Base-by-base conservation (phyloP, 768 basidiomycete species). In the Cystofilobasidium bisporidii region DNA sequence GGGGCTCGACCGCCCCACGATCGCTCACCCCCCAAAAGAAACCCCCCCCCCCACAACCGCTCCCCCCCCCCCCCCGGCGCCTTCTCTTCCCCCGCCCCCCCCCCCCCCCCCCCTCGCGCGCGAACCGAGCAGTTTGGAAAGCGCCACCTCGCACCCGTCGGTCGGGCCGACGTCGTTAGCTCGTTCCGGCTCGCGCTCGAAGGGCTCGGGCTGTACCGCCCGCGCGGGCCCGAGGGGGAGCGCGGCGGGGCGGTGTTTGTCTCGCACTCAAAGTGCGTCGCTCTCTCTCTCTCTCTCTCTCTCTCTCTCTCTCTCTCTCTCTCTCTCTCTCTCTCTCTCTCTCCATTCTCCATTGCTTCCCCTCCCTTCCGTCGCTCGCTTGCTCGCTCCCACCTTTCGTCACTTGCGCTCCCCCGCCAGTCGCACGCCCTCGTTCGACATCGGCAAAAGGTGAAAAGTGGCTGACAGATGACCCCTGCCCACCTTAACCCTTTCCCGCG, bases 251-350 rank as follows among this genome's bases (percentile, higher is more conserved):
- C 93, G 20, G 86, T 85, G 0, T 76, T 94, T 71, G 71, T 94
- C 64, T 91, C 88, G 75, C 93, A 96, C 78, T 93, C 90, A 62
- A 92, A 94, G 87, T 88, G 69, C 57, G 85, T 71, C n/a, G 20
- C 10, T 17, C 15, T 59, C n/a, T 33, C 33, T 6, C 20, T 40
- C 57, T 12, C 36, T 12, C 36, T 12, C 36, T 36, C 12, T 12
- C 36, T 12, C 36, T 36, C 36, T 12, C 36, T 59, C 26, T 15
- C 15, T 45, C 61, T 3, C 8, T 43, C 22, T 28, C 30, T 15
- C 3, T 10, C 18, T 62, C 18, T 15, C 26, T 14, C 24, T 48
- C 3, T 62, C 24, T 15, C 15, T 41, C 36, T 12, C 36, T n/a
- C n/a, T n/a, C n/a, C n/a, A n/a, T n/a, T n/a, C n/a, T n/a, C n/a